These are phyloP conservation scores for Cladorrhinum sp. DNA, from an alignment of 2,329 filamentous ascomycete genomes.

Conservation along the genomic window DNA sequence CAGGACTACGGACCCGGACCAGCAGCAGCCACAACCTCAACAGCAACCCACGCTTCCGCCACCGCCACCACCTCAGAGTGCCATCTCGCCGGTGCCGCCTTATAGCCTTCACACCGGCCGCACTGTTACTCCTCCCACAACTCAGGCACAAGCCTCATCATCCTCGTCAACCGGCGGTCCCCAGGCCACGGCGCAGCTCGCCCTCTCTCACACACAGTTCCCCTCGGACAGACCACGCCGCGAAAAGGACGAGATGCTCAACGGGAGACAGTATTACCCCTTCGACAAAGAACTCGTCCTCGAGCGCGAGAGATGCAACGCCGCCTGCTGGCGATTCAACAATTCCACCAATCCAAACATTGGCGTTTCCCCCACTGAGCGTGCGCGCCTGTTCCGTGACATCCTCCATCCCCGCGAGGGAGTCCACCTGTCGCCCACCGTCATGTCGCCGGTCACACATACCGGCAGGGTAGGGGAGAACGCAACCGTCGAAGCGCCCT, in stretches of 20 bases:
- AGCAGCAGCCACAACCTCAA: constrained; percentile 6
- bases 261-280: constrained; percentile 73
- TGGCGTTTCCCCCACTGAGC: constrained; percentile 66
- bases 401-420: constrained; percentile 64
- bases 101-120: constrained; percentile 52
- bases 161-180: constrained; percentile 40
- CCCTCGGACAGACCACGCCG: constrained; percentile 44
- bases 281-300: constrained; percentile 74
- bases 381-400: constrained; percentile 66
- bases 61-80: constrained; percentile 43
- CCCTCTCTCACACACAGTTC: constrained; percentile 55
- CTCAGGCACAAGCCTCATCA: constrained; percentile 29
- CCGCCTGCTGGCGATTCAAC: constrained; percentile 83
- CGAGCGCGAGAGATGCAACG: constrained; percentile 81
- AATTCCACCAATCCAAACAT: constrained; percentile 73
- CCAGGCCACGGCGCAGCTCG: constrained; percentile 58
- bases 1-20: constrained; percentile 50
- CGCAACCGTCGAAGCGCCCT: constrained; percentile 80
- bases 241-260: constrained; percentile 89
- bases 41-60: constrained; percentile 14
- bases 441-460: constrained; percentile 51
- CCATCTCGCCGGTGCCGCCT: constrained; percentile 55
- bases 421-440: constrained; percentile 54
- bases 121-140: constrained; percentile 46
- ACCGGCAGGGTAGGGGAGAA: constrained; percentile 67